Conservation (phyloP, 371 early-diverging fungal species). For the Spiromyces aspiralis region DNA sequence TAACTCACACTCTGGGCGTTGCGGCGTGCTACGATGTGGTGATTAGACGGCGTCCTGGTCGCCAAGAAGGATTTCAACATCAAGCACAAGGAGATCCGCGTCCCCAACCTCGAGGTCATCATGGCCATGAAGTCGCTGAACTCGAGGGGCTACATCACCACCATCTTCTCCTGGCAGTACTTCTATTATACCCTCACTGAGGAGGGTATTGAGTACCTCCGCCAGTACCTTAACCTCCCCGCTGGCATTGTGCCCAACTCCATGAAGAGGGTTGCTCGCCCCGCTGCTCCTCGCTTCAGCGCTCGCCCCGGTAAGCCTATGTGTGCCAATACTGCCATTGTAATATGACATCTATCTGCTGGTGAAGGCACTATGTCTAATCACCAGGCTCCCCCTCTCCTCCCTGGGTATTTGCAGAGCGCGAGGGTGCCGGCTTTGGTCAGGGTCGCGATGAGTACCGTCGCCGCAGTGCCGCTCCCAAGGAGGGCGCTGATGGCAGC, state of each 20-base stretch:
- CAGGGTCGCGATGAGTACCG: slow-evolving; percentile 77
- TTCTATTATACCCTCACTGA: slow-evolving; percentile 98
- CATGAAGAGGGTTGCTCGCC: slow-evolving; percentile 78
- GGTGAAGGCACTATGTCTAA: neutral
- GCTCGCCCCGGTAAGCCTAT: slow-evolving; percentile 14
- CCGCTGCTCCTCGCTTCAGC: slow-evolving; percentile 31
- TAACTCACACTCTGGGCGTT: too few species aligned
- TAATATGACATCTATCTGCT: neutral
- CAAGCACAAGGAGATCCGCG: slow-evolving; percentile 87
- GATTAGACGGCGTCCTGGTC: slow-evolving; percentile 89
- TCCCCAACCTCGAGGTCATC: slow-evolving; percentile 97
- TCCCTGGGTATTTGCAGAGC: neutral
- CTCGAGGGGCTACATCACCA: slow-evolving; percentile 90
- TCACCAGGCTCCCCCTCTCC: neutral
- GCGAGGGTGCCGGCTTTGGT: slow-evolving; percentile 37
- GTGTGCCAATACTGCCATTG: neutral
- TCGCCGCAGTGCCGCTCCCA: slow-evolving; percentile 55
- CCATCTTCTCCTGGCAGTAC: slow-evolving; percentile 98
- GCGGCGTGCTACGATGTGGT: too few species aligned
- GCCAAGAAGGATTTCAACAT: slow-evolving; percentile 97
- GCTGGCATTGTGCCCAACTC: slow-evolving; percentile 93
- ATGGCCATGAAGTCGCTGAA: slow-evolving; percentile 95
- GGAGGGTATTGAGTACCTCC: slow-evolving; percentile 94
- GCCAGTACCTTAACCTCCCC: slow-evolving; percentile 94
- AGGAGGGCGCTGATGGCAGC: slow-evolving; percentile 85